Evolutionary conservation across 2,329 filamentous ascomycete genomes (phyloP), one percentile per base, ranked within the genome.

Genomic region (Penicillium sp.): DNA sequence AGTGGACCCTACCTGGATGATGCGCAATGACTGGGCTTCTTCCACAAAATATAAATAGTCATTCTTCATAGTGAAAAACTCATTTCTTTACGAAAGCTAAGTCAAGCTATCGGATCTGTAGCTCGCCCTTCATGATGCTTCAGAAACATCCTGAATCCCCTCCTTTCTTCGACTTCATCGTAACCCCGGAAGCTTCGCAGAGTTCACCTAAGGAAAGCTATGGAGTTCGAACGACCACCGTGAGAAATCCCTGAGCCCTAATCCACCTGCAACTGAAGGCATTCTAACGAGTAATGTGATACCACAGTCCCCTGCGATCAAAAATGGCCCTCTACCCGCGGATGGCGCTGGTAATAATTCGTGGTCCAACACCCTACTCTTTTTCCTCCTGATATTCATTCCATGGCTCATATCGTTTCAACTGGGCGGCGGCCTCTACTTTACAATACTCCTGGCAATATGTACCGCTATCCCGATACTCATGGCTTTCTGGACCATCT

Each of bases 401-500:
- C 30, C 30, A 13, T 33, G 30, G 30, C n/a, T 33, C 30, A 33
- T 33, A 33, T 33, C 30, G 1, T n/a, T 33, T 13, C 30, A 33
- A 16, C 30, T 33, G 13, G 30, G 30, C 1, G 13, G 30, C n/a
- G 30, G 30, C 5, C 14, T 33, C 13, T 33, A 16, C 30, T 33
- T 33, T 4, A 33, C 13, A 33, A 33, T 14, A 33, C 2, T 33
- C 5, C 5, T 33, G 4, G 30, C 14, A 13, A 33, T 6, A 33
- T 33, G 13, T 14, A 33, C 30, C 30, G 30, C 30, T n/a, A 33
- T 65, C 3, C 61, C 60, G 4, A 33, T 65, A 7, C 45, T 65
- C 2, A 48, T 65, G 9, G 62, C 24, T 6, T 62, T 56, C 46
- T 65, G 63, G 63, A 53, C 55, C 36, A 55, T 42, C 35, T 41